A percentile compares a stretch with the other conserved stretches of the same genome.
These are phyloP conservation scores for Paraphaeosphaeria minitans DNA, from an alignment of 2,329 filamentous ascomycete genomes.

Conservation along the genomic window DNA sequence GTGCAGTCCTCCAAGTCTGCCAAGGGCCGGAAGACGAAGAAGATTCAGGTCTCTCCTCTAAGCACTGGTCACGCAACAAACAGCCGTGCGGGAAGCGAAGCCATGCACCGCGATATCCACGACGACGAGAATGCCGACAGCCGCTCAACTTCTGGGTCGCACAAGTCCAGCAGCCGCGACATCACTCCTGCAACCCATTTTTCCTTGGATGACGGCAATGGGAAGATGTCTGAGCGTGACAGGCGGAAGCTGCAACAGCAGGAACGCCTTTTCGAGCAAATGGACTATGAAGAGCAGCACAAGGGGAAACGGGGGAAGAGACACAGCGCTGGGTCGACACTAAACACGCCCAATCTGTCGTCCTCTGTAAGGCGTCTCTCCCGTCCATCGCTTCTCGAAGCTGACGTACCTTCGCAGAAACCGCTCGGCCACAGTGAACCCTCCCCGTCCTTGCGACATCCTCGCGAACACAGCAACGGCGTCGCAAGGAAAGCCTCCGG, in stretches of 20 bases:
- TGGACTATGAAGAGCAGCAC: slow-evolving; percentile 62
- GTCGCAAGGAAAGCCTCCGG: slow-evolving; percentile 43
- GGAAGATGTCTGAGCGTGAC: slow-evolving; percentile 65
- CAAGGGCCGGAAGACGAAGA: slow-evolving; percentile 56
- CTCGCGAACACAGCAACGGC: slow-evolving; percentile 43
- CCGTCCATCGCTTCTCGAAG: slow-evolving; percentile 17
- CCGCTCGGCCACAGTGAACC: slow-evolving; percentile 43
- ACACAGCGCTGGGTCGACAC: slow-evolving; percentile 59
- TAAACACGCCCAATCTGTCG: slow-evolving; percentile 56
- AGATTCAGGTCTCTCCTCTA: slow-evolving; percentile 58
- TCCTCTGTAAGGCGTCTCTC: slow-evolving; percentile 46
- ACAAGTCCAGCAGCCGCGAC: slow-evolving; percentile 64
- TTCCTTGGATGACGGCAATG: slow-evolving; percentile 52
- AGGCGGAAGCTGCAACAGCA: slow-evolving; percentile 67
- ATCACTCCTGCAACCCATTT: slow-evolving; percentile 63
- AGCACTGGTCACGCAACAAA: slow-evolving; percentile 59
- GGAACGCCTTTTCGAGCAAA: slow-evolving; percentile 65
- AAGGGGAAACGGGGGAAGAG: slow-evolving; percentile 61
- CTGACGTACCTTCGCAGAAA: slow-evolving; percentile 40
- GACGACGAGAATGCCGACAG: slow-evolving; percentile 63
- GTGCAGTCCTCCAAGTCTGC: slow-evolving; percentile 44
- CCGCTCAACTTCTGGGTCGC: slow-evolving; percentile 62
- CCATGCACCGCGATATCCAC: slow-evolving; percentile 53
- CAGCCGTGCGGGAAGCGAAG: slow-evolving; percentile 66
- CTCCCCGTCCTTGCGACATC: slow-evolving; percentile 40